Conservation (phyloP, 306 rosid species). For the Corylus americana region DNA sequence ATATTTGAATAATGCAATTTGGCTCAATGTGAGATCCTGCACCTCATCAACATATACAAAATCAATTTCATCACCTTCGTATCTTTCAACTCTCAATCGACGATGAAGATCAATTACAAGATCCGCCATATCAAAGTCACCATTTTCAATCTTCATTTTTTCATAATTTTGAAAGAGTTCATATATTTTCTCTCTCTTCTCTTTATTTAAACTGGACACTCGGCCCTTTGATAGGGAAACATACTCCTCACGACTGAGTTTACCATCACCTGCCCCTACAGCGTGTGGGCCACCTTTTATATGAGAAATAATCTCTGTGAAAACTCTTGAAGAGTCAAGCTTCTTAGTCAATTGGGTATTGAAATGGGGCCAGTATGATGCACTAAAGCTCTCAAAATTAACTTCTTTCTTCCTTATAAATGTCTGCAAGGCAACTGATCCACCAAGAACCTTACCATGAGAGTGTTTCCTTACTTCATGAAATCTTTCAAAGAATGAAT, state of each 20-base stretch:
- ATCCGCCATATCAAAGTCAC: constrained; percentile 77
- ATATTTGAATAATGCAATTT: constrained; percentile 67
- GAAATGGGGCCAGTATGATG: constrained; percentile 72
- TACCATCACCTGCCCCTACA: constrained; percentile 40
- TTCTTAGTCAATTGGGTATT: constrained; percentile 50
- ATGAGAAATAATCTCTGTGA: constrained; percentile 68
- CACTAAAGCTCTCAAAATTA: constrained; percentile 59
- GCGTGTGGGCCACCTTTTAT: constrained; percentile 63
- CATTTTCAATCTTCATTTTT: constrained; percentile 56
- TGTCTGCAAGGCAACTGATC: constrained; percentile 52
- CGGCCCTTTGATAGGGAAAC: constrained; percentile 41
- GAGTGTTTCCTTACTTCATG: constrained; percentile 23
- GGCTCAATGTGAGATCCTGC: constrained; percentile 81
- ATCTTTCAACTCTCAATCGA: constrained; percentile 43
- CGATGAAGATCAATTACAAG: constrained; percentile 65
- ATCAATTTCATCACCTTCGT: constrained; percentile 52
- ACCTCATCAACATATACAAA: constrained; percentile 83
- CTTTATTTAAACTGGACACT: constrained; percentile 42
- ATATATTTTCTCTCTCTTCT: constrained; percentile 52
- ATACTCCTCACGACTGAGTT: constrained; percentile 53
- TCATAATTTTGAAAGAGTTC: constrained; percentile 63
- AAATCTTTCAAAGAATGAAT: constrained; percentile 72
- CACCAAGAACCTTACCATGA: constrained; percentile 25
- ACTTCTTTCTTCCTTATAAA: constrained; percentile 65
- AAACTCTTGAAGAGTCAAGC: constrained; percentile 65